Conservation (phyloP, 1,284 basidiomycete genomes). For the Apiotrichum sp. region DNA sequence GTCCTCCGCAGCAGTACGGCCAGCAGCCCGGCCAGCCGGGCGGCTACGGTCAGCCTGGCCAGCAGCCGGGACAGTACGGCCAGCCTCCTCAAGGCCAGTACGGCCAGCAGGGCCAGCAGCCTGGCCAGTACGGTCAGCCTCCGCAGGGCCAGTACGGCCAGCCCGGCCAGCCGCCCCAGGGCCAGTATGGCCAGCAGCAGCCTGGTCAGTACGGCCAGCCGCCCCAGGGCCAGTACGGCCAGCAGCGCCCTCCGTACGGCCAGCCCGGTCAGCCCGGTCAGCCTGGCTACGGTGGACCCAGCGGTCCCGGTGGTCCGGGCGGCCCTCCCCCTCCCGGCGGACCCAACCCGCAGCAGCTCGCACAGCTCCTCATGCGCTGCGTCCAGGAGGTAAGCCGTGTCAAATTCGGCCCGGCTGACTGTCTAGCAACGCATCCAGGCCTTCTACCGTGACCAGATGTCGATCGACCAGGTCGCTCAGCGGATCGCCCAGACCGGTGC, state of each 20-base stretch:
- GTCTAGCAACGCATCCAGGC: constrained; percentile 45
- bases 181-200: constrained; percentile 26
- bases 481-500: constrained; percentile 45
- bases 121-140: constrained; percentile 5
- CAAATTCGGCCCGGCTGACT: constrained; percentile 22
- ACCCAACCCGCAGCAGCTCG: constrained; percentile 17
- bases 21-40: constrained; percentile 10
- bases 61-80: constrained; percentile 15
- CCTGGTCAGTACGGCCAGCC: constrained; percentile 26
- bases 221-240: constrained; percentile 8
- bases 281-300: not conserved
- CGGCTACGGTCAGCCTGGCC: constrained; percentile 10
- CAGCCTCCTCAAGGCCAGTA: constrained; percentile 8
- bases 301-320: constrained; percentile 14
- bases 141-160: constrained; percentile 12
- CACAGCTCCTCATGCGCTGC: constrained; percentile 34
- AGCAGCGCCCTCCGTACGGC: constrained; percentile 7
- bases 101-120: constrained; percentile 13
- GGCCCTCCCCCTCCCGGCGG: constrained; percentile 29
- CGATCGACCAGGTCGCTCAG: constrained; percentile 46
- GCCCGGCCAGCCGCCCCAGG: constrained; percentile 8
- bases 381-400: constrained; percentile 43
- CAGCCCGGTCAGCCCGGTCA: constrained; percentile 23
- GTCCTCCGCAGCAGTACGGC: constrained; percentile 12
- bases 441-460: constrained; percentile 49